phyloP scores from a whole-genome alignment of 2,329 filamentous ascomycete genomes.

The Falciphora oryzae region DNA sequence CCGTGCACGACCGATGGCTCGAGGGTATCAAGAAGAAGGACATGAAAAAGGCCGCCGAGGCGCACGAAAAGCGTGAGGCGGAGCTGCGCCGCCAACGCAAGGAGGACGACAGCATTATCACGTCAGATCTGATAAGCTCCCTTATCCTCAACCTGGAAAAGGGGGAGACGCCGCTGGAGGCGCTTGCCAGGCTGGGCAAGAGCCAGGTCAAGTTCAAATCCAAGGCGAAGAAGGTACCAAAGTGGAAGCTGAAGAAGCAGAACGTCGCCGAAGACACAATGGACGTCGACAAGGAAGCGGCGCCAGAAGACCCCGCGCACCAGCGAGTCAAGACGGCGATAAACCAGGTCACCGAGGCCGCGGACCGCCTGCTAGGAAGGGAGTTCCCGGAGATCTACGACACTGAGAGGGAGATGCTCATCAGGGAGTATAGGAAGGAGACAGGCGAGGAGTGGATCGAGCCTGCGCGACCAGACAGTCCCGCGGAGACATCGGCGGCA shows the following conservation, averaged over 20 bases:
- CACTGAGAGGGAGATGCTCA: conserved; percentile 73
- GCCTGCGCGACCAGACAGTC: conserved; percentile 17
- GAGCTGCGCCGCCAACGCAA: conserved; percentile 67
- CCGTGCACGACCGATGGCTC: conserved; percentile 86
- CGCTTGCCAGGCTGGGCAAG: conserved; percentile 73
- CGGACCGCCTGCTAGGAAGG: conserved; percentile 76
- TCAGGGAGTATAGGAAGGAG: conserved; percentile 77
- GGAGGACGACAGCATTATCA: conserved; percentile 84
- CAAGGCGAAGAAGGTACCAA: conserved; percentile 53
- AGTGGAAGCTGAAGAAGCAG: conserved; percentile 67
- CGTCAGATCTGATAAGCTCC: conserved; percentile 64
- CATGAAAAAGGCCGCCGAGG: conserved; percentile 80
- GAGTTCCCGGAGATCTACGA: conserved; percentile 92
- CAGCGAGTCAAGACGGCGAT: conserved; percentile 65
- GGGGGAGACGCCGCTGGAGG: conserved; percentile 83
- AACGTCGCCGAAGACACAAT: conserved; percentile 47
- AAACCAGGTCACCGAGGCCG: conserved; percentile 78
- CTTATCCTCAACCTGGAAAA: conserved; percentile 70
- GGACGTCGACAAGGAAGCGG: conserved; percentile 69
- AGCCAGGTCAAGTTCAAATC: conserved; percentile 46
- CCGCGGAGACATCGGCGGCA: not conserved
- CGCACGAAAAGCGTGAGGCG: conserved; percentile 77
- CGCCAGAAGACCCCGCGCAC: conserved; percentile 63
- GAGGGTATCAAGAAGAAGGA: conserved; percentile 91
- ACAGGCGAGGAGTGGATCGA: conserved; percentile 79